Percentiles rank a stretch among this genome's conserved stretches.
Evolutionary conservation across 106 monocot species (phyloP).

Genomic region (Dendrobium catenatum): DNA sequence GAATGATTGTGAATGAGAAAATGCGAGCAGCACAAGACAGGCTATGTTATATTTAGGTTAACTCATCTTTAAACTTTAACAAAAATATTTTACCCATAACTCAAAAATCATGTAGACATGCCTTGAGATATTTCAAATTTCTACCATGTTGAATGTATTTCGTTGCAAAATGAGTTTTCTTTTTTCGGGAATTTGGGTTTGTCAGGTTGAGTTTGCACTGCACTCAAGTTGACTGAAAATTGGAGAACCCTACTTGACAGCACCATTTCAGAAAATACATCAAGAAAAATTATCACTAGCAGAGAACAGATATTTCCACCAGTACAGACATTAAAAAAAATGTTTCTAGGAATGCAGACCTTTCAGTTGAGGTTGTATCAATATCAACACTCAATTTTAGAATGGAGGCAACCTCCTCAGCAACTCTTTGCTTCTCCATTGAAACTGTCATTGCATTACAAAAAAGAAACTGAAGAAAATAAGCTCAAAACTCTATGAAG

Average conservation of each 20-base stretch:
- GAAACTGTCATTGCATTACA: slow-evolving; percentile 38
- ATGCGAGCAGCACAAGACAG: no score
- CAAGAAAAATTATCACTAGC: not conserved
- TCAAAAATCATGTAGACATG: not conserved
- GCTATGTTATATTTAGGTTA: no score
- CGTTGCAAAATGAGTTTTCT: not conserved
- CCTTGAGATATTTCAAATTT: not conserved
- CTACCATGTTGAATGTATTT: not conserved
- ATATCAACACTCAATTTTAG: slow-evolving; percentile 90
- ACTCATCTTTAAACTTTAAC: not conserved
- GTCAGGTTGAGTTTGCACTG: no score
- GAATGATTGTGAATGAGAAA: no score
- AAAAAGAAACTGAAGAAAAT: not conserved
- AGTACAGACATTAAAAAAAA: not conserved
- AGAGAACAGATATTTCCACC: not conserved
- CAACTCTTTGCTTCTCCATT: slow-evolving; percentile 84
- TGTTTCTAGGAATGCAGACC: slow-evolving; percentile 26
- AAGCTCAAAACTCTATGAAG: not conserved
- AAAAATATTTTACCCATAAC: not conserved
- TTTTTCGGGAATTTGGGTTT: not conserved
- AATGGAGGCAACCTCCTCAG: slow-evolving; percentile 88
- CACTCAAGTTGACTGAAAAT: no score
- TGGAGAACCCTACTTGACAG: not conserved
- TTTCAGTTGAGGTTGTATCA: slow-evolving; percentile 53
- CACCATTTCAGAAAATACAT: not conserved